These are phyloP conservation scores for Telfairia occidentalis DNA, from an alignment of 331 rosid species.

Conservation along the genomic window DNA sequence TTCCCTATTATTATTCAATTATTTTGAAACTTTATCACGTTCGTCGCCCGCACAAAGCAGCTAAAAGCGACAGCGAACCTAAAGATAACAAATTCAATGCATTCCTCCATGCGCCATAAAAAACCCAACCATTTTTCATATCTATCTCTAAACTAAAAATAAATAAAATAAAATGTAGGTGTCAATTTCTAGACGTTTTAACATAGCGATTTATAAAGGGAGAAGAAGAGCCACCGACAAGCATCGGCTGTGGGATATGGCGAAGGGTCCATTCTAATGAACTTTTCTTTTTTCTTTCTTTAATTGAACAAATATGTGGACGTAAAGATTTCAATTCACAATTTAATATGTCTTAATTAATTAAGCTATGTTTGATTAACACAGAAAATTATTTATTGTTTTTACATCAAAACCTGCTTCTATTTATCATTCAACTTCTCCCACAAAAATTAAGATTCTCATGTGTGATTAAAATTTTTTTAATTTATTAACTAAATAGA, in stretches of 20 bases:
- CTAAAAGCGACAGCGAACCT: not conserved
- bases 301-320: no score
- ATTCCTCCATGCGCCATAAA: not conserved
- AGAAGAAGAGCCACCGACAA: not conserved
- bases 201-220: not conserved
- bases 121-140: not conserved
- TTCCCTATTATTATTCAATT: not conserved
- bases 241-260: not conserved
- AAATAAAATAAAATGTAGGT: not conserved
- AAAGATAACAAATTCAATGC: not conserved
- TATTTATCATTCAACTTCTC: no score
- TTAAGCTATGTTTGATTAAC: no score
- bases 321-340: no score
- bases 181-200: not conserved
- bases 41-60: not conserved
- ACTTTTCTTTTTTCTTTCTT: no score
- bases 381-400: no score
- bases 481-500: no score
- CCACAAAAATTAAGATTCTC: no score
- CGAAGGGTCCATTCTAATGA: not conserved
- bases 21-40: not conserved
- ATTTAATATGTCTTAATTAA: no score
- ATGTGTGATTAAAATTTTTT: no score
- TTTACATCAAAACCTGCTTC: no score
- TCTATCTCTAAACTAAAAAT: not conserved